Base-by-base conservation (phyloP, 1,284 basidiomycete species). In the Gomphus sp. region DNA sequence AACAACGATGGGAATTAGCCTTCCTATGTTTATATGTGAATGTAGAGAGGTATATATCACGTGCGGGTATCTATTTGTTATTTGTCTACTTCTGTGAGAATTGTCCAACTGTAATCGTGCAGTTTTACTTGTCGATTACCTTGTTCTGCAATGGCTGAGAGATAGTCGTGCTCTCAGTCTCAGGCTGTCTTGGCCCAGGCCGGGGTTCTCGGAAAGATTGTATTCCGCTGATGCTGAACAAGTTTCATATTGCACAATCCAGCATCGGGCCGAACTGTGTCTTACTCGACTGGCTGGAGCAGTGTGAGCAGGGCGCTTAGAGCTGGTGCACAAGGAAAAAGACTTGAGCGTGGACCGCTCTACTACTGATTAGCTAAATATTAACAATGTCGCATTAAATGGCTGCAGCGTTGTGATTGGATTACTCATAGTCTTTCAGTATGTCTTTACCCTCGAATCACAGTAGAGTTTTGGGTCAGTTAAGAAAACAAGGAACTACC, bases 11-110 rank as follows among this genome's bases (percentile, higher is more conserved):
- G 61, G 93, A 93, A 0, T 71, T 96, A 71, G 73, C 90, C 65
- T 95, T 96, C 70, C 77, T 93, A 61, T 85, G 87, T 45, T 77
- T n/a, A n/a, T n/a, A n/a, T n/a, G n/a, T 93, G 60, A 92, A 91
- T 36, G 34, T 50, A 22, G 55, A 56, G 36, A n/a, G 45, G n/a
- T n/a, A 50, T 33, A 45, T n/a, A 18, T 45, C 18, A 45, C 25
- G 44, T 45, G 44, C 5, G 12, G 25, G 6, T 45, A 22, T 7
- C 25, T 45, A 6, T 25, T n/a, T 4, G n/a, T 16, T 22, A 11
- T n/a, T 22, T 6, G n/a, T 45, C 44, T 25, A 22, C n/a, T n/a
- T 25, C 44, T 2, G 34, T 36, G 34, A 10, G 22, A 8, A 22
- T 22, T 45, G 44, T n/a, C n/a, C n/a, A n/a, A n/a, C 9, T 12